Evolutionary conservation across 345 rosid genomes (phyloP).

Genomic region (Populus ilicifolia): DNA sequence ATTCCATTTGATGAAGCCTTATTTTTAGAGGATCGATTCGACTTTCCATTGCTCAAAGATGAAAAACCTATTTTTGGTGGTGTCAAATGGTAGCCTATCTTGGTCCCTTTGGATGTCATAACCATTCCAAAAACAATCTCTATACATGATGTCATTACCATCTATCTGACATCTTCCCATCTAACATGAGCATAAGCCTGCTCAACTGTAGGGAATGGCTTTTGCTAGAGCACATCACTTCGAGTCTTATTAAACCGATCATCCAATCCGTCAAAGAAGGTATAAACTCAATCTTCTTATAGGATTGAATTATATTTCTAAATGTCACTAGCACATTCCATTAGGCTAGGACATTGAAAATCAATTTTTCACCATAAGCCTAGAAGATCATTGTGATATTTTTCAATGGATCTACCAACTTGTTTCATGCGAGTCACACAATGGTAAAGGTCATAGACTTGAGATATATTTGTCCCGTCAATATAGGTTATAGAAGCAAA

Average conservation of each 20-base stretch:
- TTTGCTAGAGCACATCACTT: not conserved
- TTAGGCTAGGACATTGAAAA: not conserved
- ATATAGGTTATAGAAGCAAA: too few species aligned
- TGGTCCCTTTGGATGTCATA: too few species aligned
- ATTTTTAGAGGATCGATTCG: rapidly evolving
- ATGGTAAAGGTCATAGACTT: not conserved
- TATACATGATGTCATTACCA: not conserved
- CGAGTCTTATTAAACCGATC: not conserved
- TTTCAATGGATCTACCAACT: not conserved
- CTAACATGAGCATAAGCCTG: constrained; percentile 1
- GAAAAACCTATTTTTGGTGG: rapidly evolving
- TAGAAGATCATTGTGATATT: constrained; percentile 1
- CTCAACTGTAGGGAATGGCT: not conserved
- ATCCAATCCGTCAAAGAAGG: constrained; percentile 1
- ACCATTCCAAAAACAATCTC: too few species aligned
- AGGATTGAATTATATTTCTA: not conserved
- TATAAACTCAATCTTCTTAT: not conserved
- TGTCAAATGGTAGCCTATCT: too few species aligned
- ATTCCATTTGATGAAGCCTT: not conserved
- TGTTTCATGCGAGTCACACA: not conserved
- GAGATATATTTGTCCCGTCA: not conserved
- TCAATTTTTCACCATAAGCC: constrained; percentile 5
- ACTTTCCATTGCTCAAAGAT: rapidly evolving
- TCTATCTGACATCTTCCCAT: not conserved
- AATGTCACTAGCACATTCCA: not conserved